Evolutionary conservation across 2,329 filamentous ascomycete genomes (phyloP), one percentile per base, ranked within the genome.

Genomic region (Furcasterigmium furcatum): DNA sequence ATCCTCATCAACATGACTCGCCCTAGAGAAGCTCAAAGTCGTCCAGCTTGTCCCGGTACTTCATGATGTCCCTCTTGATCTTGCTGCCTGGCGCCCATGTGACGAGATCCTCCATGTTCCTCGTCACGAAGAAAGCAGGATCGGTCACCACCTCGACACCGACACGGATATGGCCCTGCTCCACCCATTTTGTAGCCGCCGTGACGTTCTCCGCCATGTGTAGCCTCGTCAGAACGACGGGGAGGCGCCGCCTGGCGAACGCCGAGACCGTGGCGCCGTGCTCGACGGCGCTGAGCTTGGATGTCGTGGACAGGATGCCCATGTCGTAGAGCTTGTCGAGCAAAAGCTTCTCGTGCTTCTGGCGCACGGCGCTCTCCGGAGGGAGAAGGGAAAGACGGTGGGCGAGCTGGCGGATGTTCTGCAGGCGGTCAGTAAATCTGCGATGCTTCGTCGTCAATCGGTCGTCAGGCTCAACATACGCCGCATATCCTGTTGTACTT

Each of bases 71-170:
- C 62, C 87, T 81, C 85, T 95, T 96, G 66, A 97, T 91, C 87
- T 96, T 96, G 68, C 89, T 95, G 49, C 89, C 90, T 58, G 95
- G 88, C 9, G 92, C 86, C 92, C 92, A 97, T 1, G 92, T 96
- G 16, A 97, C 87, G 64, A 95, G 96, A 69, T 97, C 92, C 70
- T 97, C 92, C 79, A 95, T 89, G 50, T 83, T 88, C 53, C 91
- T 77, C 30, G 89, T 94, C 8, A 97, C 90, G 44, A 96, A 68
- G 59, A 91, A 96, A 1, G 91, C 91, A 20, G 35, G 84, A 63
- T 97, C 92, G 3, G 88, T 95, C 21, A 96, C 80, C 2, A 91
- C 87, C 61, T 96, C 90, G 0, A 90, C 91, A 12, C 92, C 92
- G 2, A 96, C 90, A 40, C 92, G 77, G 4, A 97, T 91, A 63